Base-by-base conservation (phyloP, 2,329 filamentous ascomycete species). In the Aureobasidium subglaciale region DNA sequence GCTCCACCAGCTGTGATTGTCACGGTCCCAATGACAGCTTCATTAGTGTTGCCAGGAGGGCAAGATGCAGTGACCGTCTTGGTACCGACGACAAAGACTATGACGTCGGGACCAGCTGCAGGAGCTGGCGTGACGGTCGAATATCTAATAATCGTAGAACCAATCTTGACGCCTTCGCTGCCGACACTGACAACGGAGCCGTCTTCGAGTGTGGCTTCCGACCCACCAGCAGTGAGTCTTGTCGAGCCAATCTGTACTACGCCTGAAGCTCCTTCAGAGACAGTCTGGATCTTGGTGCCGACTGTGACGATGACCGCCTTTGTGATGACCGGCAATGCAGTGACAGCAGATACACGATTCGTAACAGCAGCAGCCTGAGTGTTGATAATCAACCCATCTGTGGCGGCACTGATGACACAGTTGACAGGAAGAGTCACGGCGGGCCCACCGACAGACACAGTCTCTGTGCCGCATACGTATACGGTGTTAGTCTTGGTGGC, bases 151-250 rank as follows among this genome's bases (percentile, higher is more conserved):
- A 42, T 9, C 9, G 35, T 30, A 5, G 48, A 52, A n/a, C 48
- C 48, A 32, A 55, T 22, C 41, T 24, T 35, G 41, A 55, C n/a
- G 3, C 53, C 53, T 16, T 46, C n/a, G 8, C 30, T 45, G 15
- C 18, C 52, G 13, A 48, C 50, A 18, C 60, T 64, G 24, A 63
- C 40, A 10, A 60, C 52, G 18, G 60, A 18, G 4, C 62, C 62
- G 20, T 59, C 55, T 3, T 56, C 32, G 9, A 65, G 54, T 2
- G 58, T 61, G 24, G 60, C 53, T 10, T 58, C 52, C 2, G 59
- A 40, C 7, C 61, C 61, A 6, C 60, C 59, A 5, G 43, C 22
- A 16, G 43, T 53, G 15, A 58, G 46, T n/a, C 58, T 63, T 18
- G 58, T 49, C 11, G 57, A 56, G 15, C 58, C 62, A 24, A 64